phyloP scores from a whole-genome alignment of 2,329 filamentous ascomycete species.

The Sporothrix protearum region DNA sequence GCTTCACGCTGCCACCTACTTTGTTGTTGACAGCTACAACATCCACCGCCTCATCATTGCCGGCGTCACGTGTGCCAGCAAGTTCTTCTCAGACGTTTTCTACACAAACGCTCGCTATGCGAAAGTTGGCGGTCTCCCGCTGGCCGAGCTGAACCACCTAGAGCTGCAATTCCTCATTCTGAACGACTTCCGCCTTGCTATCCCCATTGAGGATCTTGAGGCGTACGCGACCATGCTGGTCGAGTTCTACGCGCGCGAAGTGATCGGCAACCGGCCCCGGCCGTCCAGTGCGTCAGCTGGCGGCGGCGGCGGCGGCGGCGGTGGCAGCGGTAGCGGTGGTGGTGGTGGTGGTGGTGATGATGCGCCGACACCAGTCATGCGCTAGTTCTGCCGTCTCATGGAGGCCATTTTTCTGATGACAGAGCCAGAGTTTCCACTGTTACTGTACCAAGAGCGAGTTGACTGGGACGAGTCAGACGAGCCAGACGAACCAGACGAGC shows the following conservation, averaged over 20 bases:
- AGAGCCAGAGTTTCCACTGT: not conserved
- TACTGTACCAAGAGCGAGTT: not conserved
- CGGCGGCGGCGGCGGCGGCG: not conserved
- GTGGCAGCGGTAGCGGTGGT: not conserved
- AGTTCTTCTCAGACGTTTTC: constrained; percentile 98
- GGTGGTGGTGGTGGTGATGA: no score
- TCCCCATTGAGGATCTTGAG: constrained; percentile 92
- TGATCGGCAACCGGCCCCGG: constrained; percentile 51
- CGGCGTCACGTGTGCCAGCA: constrained; percentile 95
- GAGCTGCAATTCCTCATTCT: constrained; percentile 93
- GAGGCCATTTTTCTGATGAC: not conserved
- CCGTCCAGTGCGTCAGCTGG: not conserved
- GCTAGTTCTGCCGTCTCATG: not conserved
- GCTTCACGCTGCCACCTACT: constrained; percentile 52
- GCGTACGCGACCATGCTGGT: constrained; percentile 98
- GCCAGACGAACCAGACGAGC: not conserved
- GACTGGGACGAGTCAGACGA: not conserved
- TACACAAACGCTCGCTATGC: constrained; percentile 99
- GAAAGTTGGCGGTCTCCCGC: constrained; percentile 91
- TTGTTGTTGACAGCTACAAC: constrained; percentile 98
- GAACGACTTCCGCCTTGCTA: constrained; percentile 91
- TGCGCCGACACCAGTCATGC: not conserved
- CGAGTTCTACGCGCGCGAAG: constrained; percentile 92
- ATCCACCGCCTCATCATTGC: constrained; percentile 96
- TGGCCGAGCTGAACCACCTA: constrained; percentile 90